Evolutionary conservation across 1,139 yeast species (phyloP), one percentile per base, ranked within the genome.

Genomic region (Nakaseomyces glabratus): DNA sequence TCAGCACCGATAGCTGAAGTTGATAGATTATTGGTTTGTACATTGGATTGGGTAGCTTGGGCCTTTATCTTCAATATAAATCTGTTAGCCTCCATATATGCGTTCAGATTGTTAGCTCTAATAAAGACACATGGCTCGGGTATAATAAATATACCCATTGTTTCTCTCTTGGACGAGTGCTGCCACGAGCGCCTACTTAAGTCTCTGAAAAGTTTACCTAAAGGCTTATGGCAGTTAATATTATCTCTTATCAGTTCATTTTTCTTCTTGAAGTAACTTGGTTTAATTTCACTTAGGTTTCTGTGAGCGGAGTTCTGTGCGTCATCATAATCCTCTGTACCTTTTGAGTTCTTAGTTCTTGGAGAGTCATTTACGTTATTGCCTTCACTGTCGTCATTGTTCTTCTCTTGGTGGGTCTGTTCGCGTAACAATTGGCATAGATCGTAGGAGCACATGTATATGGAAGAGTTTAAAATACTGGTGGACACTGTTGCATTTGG

Each of bases 141-240:
- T 34, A 82, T 51, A 28, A 76, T 68, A 43, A 77, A 66, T 45
- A 82, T 65, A 3, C 80, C 78, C 22, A 82, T 71, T 0, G 78
- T 71, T 39, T 75, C 84, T 44, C 68, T 66, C n/a, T 58, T 52
- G 6, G 53, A 51, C 0, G 80, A 66, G 55, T 86, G 95, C 49
- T 71, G 73, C 98, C 98, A 90, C 3, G 95, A 79, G 47, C 94
- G 72, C 57, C 97, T 73, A 3, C 94, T 93, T 41, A 90, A 60
- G 52, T 86, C 95, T 49, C 97, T 73, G 20, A 85, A 71, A 20
- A 88, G 67, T 54, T 84, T 82, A 21, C 73, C 69, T 36, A 82
- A 62, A 6, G 86, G 68, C 46, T 78, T 55, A 26, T 51, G 49
- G 17, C 49, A 47, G 33, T 48, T 51, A 7, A 55, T 46, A 62